These are phyloP conservation scores for Penicillium sp. DNA, from an alignment of 2,329 filamentous ascomycete species.

Conservation along the genomic window DNA sequence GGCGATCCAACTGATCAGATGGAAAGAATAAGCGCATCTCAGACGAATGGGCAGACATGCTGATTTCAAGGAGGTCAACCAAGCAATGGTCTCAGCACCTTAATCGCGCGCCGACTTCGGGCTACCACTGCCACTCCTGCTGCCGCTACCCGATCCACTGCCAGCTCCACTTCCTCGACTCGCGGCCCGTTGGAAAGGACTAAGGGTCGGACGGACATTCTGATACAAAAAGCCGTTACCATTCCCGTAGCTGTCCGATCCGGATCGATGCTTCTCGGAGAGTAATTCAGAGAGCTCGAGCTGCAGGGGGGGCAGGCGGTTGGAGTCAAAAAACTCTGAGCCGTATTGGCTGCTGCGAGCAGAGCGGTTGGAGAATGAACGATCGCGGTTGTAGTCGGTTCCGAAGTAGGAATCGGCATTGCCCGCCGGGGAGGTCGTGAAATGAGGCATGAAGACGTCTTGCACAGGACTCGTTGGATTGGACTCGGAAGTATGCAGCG, in stretches of 20 bases:
- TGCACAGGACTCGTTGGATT: slow-evolving; percentile 36
- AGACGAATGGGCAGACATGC: slow-evolving; percentile 5
- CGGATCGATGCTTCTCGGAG: slow-evolving; percentile 31
- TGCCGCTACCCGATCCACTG: slow-evolving; percentile 48
- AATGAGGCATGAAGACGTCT: slow-evolving; percentile 31
- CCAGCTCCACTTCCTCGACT: slow-evolving; percentile 51
- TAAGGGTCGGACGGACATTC: slow-evolving; percentile 36
- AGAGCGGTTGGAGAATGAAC: slow-evolving; percentile 44
- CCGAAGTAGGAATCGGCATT: slow-evolving; percentile 33
- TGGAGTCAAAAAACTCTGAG: slow-evolving; percentile 31
- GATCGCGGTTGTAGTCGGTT: slow-evolving; percentile 35
- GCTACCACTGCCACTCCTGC: slow-evolving; percentile 41
- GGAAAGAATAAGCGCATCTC: slow-evolving; percentile 11
- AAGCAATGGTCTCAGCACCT: slow-evolving; percentile 2
- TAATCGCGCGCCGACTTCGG: slow-evolving; percentile 39
- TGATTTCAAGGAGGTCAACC: slow-evolving; percentile 3
- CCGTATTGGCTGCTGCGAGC: slow-evolving; percentile 38
- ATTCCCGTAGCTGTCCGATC: slow-evolving; percentile 32
- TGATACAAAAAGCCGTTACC: slow-evolving; percentile 34
- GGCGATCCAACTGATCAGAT: slow-evolving; percentile 9
- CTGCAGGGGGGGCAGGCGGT: slow-evolving; percentile 30
- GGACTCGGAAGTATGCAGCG: slow-evolving; percentile 36
- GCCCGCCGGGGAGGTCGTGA: slow-evolving; percentile 34
- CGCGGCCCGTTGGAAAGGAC: slow-evolving; percentile 41
- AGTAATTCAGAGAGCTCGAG: slow-evolving; percentile 32